A percentile compares a stretch with the other conserved stretches of the same genome.
Conservation (phyloP, 1,139 yeast species). For the Nakaseomyces glabratus region DNA sequence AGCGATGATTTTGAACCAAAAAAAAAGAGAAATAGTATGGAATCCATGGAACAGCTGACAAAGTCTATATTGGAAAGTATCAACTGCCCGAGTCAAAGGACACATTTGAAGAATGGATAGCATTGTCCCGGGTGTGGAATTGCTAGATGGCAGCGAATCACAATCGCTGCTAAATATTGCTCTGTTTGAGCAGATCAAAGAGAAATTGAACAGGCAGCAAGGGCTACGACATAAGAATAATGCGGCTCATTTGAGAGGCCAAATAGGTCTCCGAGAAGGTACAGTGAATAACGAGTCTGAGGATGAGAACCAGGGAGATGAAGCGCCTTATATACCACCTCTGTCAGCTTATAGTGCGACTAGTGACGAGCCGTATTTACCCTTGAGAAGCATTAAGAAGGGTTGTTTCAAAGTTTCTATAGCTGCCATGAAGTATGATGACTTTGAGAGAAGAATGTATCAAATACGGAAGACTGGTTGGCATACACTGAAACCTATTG, state of each 20-base stretch:
- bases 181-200: conserved; percentile 1
- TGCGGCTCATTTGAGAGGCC: too few species aligned
- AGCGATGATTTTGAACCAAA: too few species aligned
- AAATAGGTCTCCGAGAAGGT: too few species aligned
- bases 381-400: conserved; percentile 5
- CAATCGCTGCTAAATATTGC: not conserved
- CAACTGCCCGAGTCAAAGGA: too few species aligned
- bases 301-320: not conserved
- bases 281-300: too few species aligned
- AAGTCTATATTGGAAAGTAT: too few species aligned
- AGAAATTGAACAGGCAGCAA: too few species aligned
- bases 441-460: conserved; percentile 10
- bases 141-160: not conserved
- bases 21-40: too few species aligned
- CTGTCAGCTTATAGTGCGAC: conserved; percentile 15
- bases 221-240: too few species aligned
- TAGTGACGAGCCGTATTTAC: conserved; percentile 13
- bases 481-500: conserved; percentile 23
- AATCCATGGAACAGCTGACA: too few species aligned
- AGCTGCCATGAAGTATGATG: conserved; percentile 13
- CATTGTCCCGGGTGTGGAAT: conserved; percentile 1
- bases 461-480: conserved; percentile 21
- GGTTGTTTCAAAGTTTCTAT: conserved; percentile 11
- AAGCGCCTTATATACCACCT: conserved; percentile 13
- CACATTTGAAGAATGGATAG: too few species aligned